Percentiles rank a stretch among this genome's conserved stretches.
Conservation (phyloP, 2,329 filamentous ascomycete species). For the Ceratocystis lukuohia region DNA sequence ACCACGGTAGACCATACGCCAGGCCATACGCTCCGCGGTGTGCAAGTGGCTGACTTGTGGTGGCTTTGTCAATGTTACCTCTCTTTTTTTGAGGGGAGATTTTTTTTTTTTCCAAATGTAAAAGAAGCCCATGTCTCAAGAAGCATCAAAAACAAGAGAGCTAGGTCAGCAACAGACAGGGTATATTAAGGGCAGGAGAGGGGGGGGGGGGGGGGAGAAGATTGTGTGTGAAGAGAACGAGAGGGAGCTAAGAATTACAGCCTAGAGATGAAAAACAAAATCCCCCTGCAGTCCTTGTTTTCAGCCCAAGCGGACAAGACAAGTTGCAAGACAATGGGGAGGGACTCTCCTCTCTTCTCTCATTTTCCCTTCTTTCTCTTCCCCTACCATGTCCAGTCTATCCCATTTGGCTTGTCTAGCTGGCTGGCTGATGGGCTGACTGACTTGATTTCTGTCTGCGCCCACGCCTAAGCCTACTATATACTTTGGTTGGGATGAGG, state of each 20-base stretch:
- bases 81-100: not conserved
- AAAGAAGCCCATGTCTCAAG: not conserved
- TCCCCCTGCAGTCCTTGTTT: not conserved
- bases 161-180: too few species aligned
- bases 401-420: not conserved
- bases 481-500: not conserved
- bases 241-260: not conserved
- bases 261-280: not conserved
- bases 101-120: not conserved
- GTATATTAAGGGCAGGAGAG: too few species aligned
- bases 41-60: constrained; percentile 1
- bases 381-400: not conserved
- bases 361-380: not conserved
- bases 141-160: too few species aligned
- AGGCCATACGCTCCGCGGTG: too few species aligned
- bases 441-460: not conserved
- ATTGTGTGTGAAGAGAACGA: not conserved
- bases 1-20: too few species aligned
- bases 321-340: not conserved
- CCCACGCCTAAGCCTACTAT: not conserved
- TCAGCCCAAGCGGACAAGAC: constrained; percentile 5
- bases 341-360: too few species aligned
- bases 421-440: not conserved
- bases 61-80: not conserved
- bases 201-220: too few species aligned